Evolutionary conservation across 73 alveolate genomes (phyloP).

Genomic region (Tetrahymena thermophila): DNA sequence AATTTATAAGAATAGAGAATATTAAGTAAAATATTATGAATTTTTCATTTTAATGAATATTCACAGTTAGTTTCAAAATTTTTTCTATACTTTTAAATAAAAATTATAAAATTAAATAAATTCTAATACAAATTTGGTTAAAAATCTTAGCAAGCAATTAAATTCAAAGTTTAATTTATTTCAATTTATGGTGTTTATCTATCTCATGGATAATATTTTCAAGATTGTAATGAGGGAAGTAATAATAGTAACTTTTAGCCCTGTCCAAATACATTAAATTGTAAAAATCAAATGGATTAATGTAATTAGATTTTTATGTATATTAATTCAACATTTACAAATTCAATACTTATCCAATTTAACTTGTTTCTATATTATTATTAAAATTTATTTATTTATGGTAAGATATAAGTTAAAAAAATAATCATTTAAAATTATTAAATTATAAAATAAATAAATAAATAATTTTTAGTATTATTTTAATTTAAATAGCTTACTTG

Average conservation of each 20-base stretch:
- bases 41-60: too few relatives aligned
- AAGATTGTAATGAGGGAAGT: neutral
- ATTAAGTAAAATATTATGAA: too few relatives aligned
- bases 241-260: neutral
- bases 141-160: too few relatives aligned
- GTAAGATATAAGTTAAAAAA: too few relatives aligned
- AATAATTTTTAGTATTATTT: neutral
- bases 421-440: too few relatives aligned
- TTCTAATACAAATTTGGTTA: too few relatives aligned
- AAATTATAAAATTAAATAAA: too few relatives aligned
- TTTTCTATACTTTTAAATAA: too few relatives aligned
- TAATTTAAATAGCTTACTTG: neutral
- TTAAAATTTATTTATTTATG: neutral
- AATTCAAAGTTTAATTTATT: neutral
- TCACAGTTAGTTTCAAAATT: too few relatives aligned
- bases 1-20: too few relatives aligned
- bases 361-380: neutral
- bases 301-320: neutral
- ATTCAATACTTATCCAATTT: neutral
- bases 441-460: too few relatives aligned
- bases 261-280: neutral
- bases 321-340: neutral
- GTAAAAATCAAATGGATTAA: neutral
- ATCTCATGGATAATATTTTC: neutral
- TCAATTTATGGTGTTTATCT: neutral